Percentiles rank a stretch among this genome's conserved stretches.
Conservation (phyloP, 164 flowering plant species). For the Protea cynaroides region DNA sequence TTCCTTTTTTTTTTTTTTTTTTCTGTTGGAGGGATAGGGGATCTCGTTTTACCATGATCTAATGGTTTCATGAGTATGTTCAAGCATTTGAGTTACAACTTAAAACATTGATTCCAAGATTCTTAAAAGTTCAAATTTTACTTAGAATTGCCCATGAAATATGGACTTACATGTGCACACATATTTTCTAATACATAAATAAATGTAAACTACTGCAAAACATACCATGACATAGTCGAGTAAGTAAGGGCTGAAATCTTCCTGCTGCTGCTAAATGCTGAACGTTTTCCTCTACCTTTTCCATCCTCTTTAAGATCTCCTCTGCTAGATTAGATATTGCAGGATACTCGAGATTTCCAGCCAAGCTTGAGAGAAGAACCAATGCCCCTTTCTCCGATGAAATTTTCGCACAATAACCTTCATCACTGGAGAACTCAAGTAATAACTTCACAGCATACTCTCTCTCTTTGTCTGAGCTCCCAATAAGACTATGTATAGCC, state of each 20-base stretch:
- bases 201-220: background rate
- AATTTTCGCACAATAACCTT: constrained; percentile 38
- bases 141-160: background rate
- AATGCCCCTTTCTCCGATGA: constrained; percentile 60
- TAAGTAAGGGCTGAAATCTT: constrained; percentile 53
- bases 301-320: constrained; percentile 39
- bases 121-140: background rate
- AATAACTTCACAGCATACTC: constrained; percentile 50
- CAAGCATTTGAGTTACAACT: background rate
- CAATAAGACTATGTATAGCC: constrained; percentile 53
- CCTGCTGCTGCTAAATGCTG: constrained; percentile 54
- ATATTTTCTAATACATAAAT: background rate
- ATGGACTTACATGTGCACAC: no score
- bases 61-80: background rate
- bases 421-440: constrained; percentile 42
- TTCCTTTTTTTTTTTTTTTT: no score
- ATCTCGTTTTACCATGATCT: background rate
- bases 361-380: constrained; percentile 53
- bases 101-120: background rate
- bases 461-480: constrained; percentile 47
- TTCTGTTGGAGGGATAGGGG: background rate
- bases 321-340: constrained; percentile 50
- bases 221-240: constrained; percentile 45
- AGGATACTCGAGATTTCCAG: constrained; percentile 45
- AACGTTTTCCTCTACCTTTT: constrained; percentile 40